Conservation (phyloP, 768 basidiomycete species). For the Phaffia tasmanica region DNA sequence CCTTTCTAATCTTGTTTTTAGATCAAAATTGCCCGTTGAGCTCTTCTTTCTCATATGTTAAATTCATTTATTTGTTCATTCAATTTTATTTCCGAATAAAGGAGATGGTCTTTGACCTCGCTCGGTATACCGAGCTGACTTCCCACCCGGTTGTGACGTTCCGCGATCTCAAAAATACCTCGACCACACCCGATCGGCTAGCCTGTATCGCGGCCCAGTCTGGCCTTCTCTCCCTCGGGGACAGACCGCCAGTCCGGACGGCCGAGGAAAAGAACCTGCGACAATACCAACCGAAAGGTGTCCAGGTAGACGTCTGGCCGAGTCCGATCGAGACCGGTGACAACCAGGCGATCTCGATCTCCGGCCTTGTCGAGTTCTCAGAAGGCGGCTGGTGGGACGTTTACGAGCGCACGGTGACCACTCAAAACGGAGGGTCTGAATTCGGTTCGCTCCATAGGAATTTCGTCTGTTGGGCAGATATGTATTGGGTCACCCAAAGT, state of each 20-base stretch:
- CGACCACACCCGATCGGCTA: neutral
- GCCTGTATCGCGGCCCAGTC: neutral
- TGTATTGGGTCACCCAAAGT: slow-evolving; percentile 2
- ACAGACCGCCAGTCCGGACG: neutral
- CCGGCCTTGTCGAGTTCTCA: neutral
- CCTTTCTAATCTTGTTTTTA: slow-evolving; percentile 42
- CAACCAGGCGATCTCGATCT: neutral
- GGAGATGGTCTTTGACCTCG: slow-evolving; percentile 10
- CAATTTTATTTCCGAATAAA: too few relatives aligned
- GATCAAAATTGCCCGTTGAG: slow-evolving; percentile 35
- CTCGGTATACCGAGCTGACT: neutral
- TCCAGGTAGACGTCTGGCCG: slow-evolving; percentile 5
- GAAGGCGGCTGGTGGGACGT: slow-evolving; percentile 1
- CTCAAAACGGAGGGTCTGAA: neutral
- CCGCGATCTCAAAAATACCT: neutral
- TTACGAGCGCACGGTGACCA: neutral
- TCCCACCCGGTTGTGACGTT: neutral
- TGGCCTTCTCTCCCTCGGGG: too few relatives aligned
- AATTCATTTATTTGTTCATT: slow-evolving; percentile 30
- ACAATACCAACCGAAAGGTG: neutral
- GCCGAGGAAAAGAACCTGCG: neutral
- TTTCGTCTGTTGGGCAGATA: neutral
- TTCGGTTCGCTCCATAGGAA: neutral
- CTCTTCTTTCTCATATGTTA: slow-evolving; percentile 37
- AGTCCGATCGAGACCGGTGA: neutral